Evolutionary conservation across 306 rosid species (phyloP).

Genomic region (Adenanthera pavonina): DNA sequence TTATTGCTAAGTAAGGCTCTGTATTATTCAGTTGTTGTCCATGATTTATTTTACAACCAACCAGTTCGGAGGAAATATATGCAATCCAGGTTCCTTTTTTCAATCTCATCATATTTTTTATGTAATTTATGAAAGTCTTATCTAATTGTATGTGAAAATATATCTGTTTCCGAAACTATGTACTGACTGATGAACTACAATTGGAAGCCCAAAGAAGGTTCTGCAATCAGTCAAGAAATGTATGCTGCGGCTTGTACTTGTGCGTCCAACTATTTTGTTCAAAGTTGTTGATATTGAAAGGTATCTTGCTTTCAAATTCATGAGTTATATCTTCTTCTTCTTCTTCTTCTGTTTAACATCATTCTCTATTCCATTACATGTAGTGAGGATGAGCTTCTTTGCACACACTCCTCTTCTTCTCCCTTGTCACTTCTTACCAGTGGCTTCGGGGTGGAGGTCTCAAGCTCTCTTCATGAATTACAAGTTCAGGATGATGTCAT

Average conservation of each 20-base stretch:
- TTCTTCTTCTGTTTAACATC: slow-evolving; percentile 36
- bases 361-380: slow-evolving; percentile 35
- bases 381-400: slow-evolving; percentile 80
- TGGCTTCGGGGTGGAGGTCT: slow-evolving; percentile 73
- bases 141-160: slow-evolving; percentile 40
- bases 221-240: slow-evolving; percentile 84
- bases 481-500: slow-evolving; percentile 57
- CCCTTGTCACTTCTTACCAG: slow-evolving; percentile 66
- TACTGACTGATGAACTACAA: slow-evolving; percentile 54
- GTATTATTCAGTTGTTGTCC: slow-evolving; percentile 68
- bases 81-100: slow-evolving; percentile 76
- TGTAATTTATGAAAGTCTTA: slow-evolving; percentile 36
- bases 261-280: slow-evolving; percentile 66
- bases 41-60: slow-evolving; percentile 94
- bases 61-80: slow-evolving; percentile 89
- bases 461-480: slow-evolving; percentile 61
- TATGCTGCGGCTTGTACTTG: slow-evolving; percentile 65
- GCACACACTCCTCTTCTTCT: slow-evolving; percentile 73
- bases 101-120: slow-evolving; percentile 9
- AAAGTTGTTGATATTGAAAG: slow-evolving; percentile 81
- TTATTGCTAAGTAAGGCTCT: slow-evolving; percentile 35
- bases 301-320: slow-evolving; percentile 48
- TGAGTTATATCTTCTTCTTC: slow-evolving; percentile 31
- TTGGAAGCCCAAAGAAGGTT: slow-evolving; percentile 83
- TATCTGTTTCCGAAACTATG: slow-evolving; percentile 40